Conservation (phyloP, 2,329 filamentous ascomycete genomes). For the Trichoderma semiorbis region DNA sequence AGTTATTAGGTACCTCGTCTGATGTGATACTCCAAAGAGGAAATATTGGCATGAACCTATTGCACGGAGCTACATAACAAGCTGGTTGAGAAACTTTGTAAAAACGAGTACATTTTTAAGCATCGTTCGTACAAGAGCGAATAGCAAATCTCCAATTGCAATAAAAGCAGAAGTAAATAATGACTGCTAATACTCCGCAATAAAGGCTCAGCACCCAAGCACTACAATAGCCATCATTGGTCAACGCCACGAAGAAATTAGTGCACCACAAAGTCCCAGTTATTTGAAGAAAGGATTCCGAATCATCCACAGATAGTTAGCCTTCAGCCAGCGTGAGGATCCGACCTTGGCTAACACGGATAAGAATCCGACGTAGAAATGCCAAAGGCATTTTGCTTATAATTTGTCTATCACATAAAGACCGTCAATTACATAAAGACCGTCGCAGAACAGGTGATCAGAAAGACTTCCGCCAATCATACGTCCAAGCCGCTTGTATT, state of each 20-base stretch:
- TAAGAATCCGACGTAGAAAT: background rate
- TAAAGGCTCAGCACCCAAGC: background rate
- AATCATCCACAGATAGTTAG: background rate
- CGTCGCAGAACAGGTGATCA: background rate
- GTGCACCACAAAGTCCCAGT: background rate
- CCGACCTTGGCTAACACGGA: background rate
- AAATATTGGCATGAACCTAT: background rate
- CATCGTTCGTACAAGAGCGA: too few species aligned
- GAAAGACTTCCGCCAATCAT: background rate
- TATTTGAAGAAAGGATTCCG: background rate
- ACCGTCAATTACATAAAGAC: background rate
- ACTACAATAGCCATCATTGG: background rate
- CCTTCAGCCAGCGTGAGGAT: background rate
- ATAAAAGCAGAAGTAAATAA: background rate
- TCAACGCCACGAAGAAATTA: background rate
- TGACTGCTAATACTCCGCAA: background rate
- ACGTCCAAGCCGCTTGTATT: background rate
- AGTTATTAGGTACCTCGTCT: background rate
- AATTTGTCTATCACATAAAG: background rate
- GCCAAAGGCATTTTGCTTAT: background rate
- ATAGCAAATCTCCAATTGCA: background rate
- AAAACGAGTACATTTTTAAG: background rate
- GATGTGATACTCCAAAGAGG: background rate
- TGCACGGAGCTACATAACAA: background rate
- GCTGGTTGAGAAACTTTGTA: background rate